These are phyloP conservation scores for Vanderwaltozyma verrucispora DNA, from an alignment of 805 yeast species.

Conservation along the genomic window DNA sequence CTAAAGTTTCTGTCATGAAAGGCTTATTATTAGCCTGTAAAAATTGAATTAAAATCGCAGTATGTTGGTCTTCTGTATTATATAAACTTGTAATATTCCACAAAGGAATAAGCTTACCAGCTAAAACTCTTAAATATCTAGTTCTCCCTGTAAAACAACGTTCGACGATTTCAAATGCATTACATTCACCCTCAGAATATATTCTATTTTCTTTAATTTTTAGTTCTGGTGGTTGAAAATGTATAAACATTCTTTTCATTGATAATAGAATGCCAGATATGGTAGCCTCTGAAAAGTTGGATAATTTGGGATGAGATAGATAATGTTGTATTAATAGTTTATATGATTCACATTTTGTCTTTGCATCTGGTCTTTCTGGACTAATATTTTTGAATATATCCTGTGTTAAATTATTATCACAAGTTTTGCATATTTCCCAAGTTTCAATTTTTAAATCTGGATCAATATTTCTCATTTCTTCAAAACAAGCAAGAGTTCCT, in stretches of 20 bases:
- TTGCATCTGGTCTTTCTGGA: conserved; percentile 24
- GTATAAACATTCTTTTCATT: conserved; percentile 40
- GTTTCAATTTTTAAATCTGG: not conserved
- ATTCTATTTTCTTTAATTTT: conserved; percentile 5
- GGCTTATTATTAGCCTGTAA: conserved; percentile 30
- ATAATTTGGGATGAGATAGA: conserved; percentile 14
- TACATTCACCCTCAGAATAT: conserved; percentile 1
- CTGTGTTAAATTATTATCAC: conserved; percentile 14
- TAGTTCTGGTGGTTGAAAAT: conserved; percentile 40
- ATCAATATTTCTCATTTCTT: conserved; percentile 2
- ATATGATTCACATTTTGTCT: conserved; percentile 14
- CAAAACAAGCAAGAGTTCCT: conserved; percentile 18
- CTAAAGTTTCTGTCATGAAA: conserved; percentile 47
- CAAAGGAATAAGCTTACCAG: conserved; percentile 45
- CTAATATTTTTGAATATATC: conserved; percentile 13
- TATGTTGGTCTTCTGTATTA: conserved; percentile 33
- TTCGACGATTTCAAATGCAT: conserved; percentile 33
- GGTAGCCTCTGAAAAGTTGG: conserved; percentile 20
- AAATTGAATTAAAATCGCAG: conserved; percentile 35
- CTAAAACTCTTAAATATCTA: conserved; percentile 46
- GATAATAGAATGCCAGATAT: conserved; percentile 37
- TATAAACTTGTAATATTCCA: conserved; percentile 33
- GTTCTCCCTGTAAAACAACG: conserved; percentile 32
- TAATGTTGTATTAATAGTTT: conserved; percentile 20
- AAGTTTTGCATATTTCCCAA: conserved; percentile 12